A percentile compares a stretch with the other conserved stretches of the same genome.
phyloP scores from a whole-genome alignment of 345 rosid genomes.

The Boechera stricta region DNA sequence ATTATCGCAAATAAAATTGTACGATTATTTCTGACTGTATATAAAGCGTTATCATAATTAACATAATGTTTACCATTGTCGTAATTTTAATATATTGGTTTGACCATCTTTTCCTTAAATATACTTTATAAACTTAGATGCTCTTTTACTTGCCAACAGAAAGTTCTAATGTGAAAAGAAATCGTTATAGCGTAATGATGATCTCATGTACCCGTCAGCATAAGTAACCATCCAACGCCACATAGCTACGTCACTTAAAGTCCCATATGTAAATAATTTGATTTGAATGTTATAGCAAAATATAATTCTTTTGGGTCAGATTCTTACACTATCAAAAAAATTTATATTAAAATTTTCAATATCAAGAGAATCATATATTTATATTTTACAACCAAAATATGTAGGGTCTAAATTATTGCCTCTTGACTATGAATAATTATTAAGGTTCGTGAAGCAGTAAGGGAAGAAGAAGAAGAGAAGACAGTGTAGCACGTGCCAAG shows the following conservation, averaged over 20 bases:
- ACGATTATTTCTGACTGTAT: not conserved
- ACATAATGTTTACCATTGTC: constrained; percentile 5
- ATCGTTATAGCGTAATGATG: constrained; percentile 25
- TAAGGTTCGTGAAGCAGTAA: constrained; percentile 29
- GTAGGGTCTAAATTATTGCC: constrained; percentile 36
- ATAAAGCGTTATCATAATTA: constrained; percentile 2
- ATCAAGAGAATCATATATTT: not conserved
- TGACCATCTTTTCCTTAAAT: constrained; percentile 28
- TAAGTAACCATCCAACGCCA: constrained; percentile 18
- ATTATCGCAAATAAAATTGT: constrained; percentile 29
- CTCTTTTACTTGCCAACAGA: constrained; percentile 29
- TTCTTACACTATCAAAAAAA: not conserved
- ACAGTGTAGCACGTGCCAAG: constrained; percentile 62
- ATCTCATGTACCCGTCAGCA: constrained; percentile 33
- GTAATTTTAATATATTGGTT: constrained; percentile 20
- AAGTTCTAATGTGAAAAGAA: constrained; percentile 34
- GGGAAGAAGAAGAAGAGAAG: constrained; percentile 25
- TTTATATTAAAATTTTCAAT: not conserved
- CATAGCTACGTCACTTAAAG: constrained; percentile 9
- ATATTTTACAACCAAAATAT: not conserved
- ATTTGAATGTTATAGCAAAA: not conserved
- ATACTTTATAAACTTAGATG: constrained; percentile 8
- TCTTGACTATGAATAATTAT: constrained; percentile 30
- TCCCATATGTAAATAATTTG: not conserved
- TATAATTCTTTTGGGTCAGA: too few species aligned